A percentile compares a stretch with the other conserved stretches of the same genome.
Conservation (phyloP, 176 grass and related monocot species). For the Rhynchospora breviuscula region DNA sequence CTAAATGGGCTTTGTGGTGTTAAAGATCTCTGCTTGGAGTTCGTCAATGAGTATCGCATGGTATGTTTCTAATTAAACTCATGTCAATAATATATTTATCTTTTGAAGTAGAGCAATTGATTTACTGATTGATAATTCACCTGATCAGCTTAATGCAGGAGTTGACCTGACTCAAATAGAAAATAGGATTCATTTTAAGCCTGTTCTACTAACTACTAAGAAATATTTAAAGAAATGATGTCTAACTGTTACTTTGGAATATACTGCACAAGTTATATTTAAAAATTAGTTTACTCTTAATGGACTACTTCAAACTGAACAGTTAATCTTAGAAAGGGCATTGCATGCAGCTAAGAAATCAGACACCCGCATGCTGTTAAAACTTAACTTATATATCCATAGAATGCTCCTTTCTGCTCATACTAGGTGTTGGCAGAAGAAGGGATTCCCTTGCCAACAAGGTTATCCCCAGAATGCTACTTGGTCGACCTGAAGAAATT, state of each 20-base stretch:
- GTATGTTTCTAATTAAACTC: background rate
- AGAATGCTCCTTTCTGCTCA: background rate
- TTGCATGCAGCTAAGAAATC: background rate
- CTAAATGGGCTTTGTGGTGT: background rate
- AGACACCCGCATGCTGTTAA: background rate
- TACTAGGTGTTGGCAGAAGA: slow-evolving; percentile 13
- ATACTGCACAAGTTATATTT: background rate
- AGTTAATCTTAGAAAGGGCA: too few relatives aligned
- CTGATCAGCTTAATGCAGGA: background rate
- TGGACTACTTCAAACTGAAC: too few relatives aligned
- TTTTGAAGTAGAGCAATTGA: background rate
- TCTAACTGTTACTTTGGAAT: too few relatives aligned
- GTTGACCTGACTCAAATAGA: background rate
- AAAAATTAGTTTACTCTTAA: background rate
- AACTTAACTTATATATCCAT: background rate
- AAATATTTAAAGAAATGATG: too few relatives aligned
- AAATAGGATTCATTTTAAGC: background rate
- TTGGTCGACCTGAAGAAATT: slow-evolving; percentile 12
- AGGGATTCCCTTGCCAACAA: background rate
- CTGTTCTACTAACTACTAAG: too few relatives aligned
- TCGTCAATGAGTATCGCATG: background rate
- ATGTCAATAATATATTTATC: background rate
- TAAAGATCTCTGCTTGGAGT: slow-evolving; percentile 8
- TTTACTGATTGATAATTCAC: too few relatives aligned
- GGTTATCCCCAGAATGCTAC: background rate